Evolutionary conservation across 192 early-diverging fungal genomes (phyloP), one percentile per base, ranked within the genome.

Genomic region (Entophlyctis helioformis): DNA sequence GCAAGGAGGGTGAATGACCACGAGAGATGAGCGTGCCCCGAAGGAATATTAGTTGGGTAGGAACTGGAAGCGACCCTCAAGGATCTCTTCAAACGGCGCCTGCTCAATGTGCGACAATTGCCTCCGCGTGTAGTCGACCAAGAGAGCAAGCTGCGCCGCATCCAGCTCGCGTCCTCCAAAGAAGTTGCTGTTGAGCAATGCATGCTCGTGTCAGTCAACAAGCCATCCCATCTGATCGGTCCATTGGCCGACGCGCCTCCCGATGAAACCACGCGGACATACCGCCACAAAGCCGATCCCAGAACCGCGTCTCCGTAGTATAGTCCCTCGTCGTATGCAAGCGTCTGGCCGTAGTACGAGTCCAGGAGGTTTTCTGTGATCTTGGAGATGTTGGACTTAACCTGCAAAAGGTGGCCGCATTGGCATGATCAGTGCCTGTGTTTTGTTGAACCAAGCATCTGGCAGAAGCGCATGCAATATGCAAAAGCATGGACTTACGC

Each of bases 301-400:
- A 97, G 64, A 47, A 88, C 78, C 15, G 86, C 83, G 52, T 97
- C 89, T 12, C 84, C 80, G 41, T 80, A 44, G 37, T 78, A 46
- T 56, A 95, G 74, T 6, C 85, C 91, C 59, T 97, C 89, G 56
- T 97, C 93, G 42, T 91, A 85, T 8, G 91, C 86, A 48, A 95
- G 70, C 16, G 85, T 80, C 15, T 83, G 79, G 40, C 93, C 93
- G 51, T 89, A 82, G 57, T 89, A 92, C 46, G 80, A 74, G 12
- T 78, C 72, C 42, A 93, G 66, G 4, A 93, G 63, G 53, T 91
- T 85, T 36, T 85, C 80, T 32, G 87, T 66, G 42, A 95, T 84
- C 18, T 78, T 66, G 51, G 72, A 69, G 2, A 85, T 78, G 23
- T 76, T 76, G 20, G 87, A 74, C 69, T 79, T 49, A 21, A 51